These are phyloP conservation scores for Dionaea muscipula DNA, from an alignment of 179 eudicot genomes.

Conservation along the genomic window DNA sequence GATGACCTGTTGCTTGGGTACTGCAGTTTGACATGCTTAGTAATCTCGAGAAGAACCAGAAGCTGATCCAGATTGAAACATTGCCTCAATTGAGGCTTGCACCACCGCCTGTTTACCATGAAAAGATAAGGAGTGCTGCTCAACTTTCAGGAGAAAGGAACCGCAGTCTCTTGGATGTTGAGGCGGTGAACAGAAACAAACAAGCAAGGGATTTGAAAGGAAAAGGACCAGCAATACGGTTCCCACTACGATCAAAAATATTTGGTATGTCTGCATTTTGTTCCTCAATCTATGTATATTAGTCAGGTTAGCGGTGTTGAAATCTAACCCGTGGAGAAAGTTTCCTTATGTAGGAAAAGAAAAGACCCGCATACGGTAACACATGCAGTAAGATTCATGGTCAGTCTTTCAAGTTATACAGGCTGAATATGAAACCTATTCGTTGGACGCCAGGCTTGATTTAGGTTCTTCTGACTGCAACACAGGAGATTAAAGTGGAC, in stretches of 20 bases:
- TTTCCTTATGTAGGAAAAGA: constrained; percentile 42
- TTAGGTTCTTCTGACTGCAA: no score
- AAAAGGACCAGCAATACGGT: constrained; percentile 54
- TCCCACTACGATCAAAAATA: constrained; percentile 61
- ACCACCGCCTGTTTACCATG: constrained; percentile 94
- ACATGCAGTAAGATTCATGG: no score
- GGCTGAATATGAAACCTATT: no score
- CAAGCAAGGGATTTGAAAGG: constrained; percentile 51
- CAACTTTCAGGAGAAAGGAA: constrained; percentile 34
- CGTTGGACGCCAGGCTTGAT: no score
- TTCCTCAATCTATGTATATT: neutral
- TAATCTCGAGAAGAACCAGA: constrained; percentile 59
- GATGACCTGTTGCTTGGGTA: neutral
- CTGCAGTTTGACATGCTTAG: constrained; percentile 73
- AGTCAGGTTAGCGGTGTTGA: neutral
- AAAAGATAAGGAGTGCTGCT: constrained; percentile 62
- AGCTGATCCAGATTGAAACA: constrained; percentile 40
- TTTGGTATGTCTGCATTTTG: constrained; percentile 32
- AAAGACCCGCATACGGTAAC: constrained; percentile 27
- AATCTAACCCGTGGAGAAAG: constrained; percentile 11
- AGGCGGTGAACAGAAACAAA: constrained; percentile 38
- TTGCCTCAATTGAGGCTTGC: constrained; percentile 81
- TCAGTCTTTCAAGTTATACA: no score
- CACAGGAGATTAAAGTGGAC: no score
- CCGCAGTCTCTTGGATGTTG: constrained; percentile 20